A percentile compares a stretch with the other conserved stretches of the same genome.
phyloP scores from a whole-genome alignment of 2,329 filamentous ascomycete genomes.

The Scedosporium apiospermum region DNA sequence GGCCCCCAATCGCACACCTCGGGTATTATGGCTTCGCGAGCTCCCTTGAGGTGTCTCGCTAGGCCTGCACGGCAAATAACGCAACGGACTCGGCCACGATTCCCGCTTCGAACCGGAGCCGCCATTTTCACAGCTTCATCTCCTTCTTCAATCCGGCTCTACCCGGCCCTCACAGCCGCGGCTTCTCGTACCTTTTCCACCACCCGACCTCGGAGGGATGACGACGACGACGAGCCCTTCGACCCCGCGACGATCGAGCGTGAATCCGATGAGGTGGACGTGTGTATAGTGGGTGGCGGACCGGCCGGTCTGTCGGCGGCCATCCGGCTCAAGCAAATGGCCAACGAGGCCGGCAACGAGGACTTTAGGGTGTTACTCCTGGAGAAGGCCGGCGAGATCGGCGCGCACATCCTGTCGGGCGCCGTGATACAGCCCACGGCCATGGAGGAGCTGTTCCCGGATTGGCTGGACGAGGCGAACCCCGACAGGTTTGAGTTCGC shows the following conservation, averaged over 20 bases:
- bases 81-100: conserved; percentile 11
- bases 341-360: conserved; percentile 89
- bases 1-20: not conserved
- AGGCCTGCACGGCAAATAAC: conserved; percentile 3
- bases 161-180: conserved; percentile 6
- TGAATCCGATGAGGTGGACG: conserved; percentile 88
- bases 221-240: conserved; percentile 42
- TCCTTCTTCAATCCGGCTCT: not conserved
- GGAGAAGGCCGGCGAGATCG: conserved; percentile 91
- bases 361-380: conserved; percentile 88
- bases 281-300: conserved; percentile 94
- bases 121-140: not conserved
- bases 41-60: conserved; percentile 5
- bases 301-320: conserved; percentile 87
- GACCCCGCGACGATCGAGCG: conserved; percentile 65
- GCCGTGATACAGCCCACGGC: conserved; percentile 88
- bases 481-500: conserved; percentile 78
- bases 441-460: conserved; percentile 81
- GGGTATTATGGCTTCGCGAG: conserved; percentile 4
- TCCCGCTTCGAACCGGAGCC: conserved; percentile 10
- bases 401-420: conserved; percentile 89
- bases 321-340: conserved; percentile 90
- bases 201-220: conserved; percentile 16
- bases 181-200: conserved; percentile 27
- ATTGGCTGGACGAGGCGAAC: conserved; percentile 88